These are phyloP conservation scores for Didymella keratinophila DNA, from an alignment of 2,329 filamentous ascomycete species.

Conservation along the genomic window DNA sequence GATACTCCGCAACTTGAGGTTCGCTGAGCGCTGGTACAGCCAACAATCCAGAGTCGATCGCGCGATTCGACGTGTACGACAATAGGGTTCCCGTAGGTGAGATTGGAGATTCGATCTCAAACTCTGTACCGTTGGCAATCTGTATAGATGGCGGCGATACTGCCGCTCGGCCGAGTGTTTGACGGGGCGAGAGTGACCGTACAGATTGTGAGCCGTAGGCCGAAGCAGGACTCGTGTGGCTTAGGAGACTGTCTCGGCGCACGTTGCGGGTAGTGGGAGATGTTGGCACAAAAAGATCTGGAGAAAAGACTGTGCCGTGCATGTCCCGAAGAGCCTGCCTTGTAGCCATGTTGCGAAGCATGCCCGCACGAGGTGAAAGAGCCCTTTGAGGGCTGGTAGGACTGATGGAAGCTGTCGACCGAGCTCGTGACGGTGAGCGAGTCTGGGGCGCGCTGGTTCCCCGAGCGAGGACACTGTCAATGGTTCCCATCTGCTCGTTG, in stretches of 20 bases:
- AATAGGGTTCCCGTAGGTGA: conserved; percentile 41
- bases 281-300: background rate
- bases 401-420: conserved; percentile 15
- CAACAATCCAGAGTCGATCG: conserved; percentile 39
- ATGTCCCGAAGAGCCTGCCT: conserved; percentile 5
- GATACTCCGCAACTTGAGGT: conserved; percentile 46
- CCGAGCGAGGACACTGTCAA: conserved; percentile 25
- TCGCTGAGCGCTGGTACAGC: conserved; percentile 42
- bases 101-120: conserved; percentile 33
- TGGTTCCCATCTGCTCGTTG: conserved; percentile 22
- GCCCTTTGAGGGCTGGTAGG: conserved; percentile 27
- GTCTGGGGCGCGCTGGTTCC: background rate
- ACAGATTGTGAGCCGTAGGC: conserved; percentile 2
- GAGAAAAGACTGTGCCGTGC: background rate
- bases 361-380: conserved; percentile 36
- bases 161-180: background rate
- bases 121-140: conserved; percentile 44
- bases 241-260: conserved; percentile 6
- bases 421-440: background rate
- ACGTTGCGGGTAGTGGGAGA: background rate
- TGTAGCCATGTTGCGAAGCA: conserved; percentile 35
- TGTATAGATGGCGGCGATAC: conserved; percentile 22
- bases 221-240: background rate
- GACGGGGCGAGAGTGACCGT: conserved; percentile 1
- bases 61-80: conserved; percentile 41